Evolutionary conservation across 345 rosid genomes (phyloP), one percentile per base, ranked within the genome.

Genomic region (Brassica nigra): DNA sequence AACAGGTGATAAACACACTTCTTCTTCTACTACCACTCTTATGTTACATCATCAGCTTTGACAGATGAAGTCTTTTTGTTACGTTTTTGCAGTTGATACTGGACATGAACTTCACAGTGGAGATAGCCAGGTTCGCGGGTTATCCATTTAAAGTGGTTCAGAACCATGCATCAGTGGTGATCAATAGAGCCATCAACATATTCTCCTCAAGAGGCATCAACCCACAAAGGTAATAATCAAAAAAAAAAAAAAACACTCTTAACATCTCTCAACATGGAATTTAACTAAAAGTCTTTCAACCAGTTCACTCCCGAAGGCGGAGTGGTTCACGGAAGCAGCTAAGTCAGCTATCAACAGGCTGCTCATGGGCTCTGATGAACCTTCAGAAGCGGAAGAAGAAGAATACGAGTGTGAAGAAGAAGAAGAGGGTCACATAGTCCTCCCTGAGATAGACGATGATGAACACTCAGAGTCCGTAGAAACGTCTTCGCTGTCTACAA

Each of bases 61-160:
- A 37, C 29, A 64, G 62, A 55, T 39, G 68, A 73, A 61, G 33
- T 31, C 18, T 18, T 58, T 42, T 58, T 42, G 69, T 66, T 59
- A 30, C 1, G 29, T n/a, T 76, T 18, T 82, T 85, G 82, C 97
- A 91, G 99, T 87, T 95, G 77, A 91, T 95, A 68, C 97, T 95
- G 14, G 98, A 95, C 78, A 95, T 95, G 99, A 97, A 93, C 82
- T 95, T 95, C 86, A 95, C 99, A 14, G 97, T 95, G 54, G 99
- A 95, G 86, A 91, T 95, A 77, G 99, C 99, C 2, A 88, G 95
- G 59, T 95, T 88, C 68, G 99, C 99, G 14, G 98, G 99, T 12
- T 95, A 93, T 81, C 98, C 97, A 30, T 93, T 86, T 70, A 84
- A 94, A 52, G 87, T 88, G 49, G 90, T 89, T n/a, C 97, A 93